A percentile compares a stretch with the other conserved stretches of the same genome.
These are phyloP conservation scores for Juglanconis juglandina DNA, from an alignment of 2,329 filamentous ascomycete species.

Conservation along the genomic window DNA sequence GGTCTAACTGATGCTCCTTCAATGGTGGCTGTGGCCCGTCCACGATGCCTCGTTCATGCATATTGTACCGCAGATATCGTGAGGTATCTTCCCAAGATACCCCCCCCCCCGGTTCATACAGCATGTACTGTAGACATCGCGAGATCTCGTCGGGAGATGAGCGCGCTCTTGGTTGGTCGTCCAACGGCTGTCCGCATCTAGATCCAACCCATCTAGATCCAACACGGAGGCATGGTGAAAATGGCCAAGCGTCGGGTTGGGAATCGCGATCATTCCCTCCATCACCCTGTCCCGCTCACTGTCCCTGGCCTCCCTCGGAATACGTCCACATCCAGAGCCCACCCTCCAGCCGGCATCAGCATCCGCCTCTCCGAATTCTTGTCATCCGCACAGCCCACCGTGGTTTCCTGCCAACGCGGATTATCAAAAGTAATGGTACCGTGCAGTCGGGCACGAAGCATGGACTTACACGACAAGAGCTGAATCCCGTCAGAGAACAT, in stretches of 20 bases:
- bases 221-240: background rate
- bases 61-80: background rate
- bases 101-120: background rate
- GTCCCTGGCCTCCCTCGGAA: background rate
- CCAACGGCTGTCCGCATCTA: background rate
- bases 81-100: background rate
- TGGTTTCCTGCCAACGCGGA: background rate
- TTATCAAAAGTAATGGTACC: too few species aligned
- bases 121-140: background rate
- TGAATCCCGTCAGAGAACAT: too few species aligned
- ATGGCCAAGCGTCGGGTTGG: background rate
- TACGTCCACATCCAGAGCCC: background rate
- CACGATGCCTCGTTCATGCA: background rate
- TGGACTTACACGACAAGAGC: too few species aligned
- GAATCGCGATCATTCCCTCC: background rate
- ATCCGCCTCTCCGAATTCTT: constrained; percentile 1
- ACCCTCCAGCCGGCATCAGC: background rate
- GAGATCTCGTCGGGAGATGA: background rate
- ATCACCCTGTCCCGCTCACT: background rate
- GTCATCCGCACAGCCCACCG: background rate
- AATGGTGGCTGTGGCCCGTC: background rate
- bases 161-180: background rate
- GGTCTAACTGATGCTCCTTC: background rate
- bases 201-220: too few species aligned
- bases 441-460: too few species aligned